Evolutionary conservation across 495 filamentous ascomycete species (phyloP), one percentile per base, ranked within the genome.

Genomic region (Aspergillus affinis): DNA sequence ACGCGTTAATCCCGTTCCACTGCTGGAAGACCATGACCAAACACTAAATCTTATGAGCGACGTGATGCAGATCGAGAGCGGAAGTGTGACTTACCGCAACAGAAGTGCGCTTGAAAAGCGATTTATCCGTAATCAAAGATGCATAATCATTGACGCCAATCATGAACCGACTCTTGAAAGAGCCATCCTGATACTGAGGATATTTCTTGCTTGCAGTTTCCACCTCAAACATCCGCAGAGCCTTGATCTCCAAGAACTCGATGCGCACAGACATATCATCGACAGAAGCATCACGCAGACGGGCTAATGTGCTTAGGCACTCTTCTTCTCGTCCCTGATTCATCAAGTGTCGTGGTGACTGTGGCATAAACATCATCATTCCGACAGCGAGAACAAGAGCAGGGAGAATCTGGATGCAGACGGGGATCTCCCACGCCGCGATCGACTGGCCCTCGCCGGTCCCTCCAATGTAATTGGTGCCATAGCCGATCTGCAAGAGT

Each of bases 281-380:
- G 15, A 73, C 63, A 21, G 86, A 83, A 17, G 78, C 66, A 20
- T 86, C 86, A 67, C 92, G 90, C 6, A 94, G 80, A 32, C 74
- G 66, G 27, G 86, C 87, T 8, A 91, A 81, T 12, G 86, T 82
- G 23, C 74, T 62, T 48, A 87, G 78, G 17, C 83, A 82, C 60
- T 94, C 89, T 26, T 92, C 89, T 80, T 90, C 90, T n/a, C 87
- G 81, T 46, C 78, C 73, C 61, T 86, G 86, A 61, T 90, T 84
- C 53, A 90, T 78, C 3, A 93, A 76, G 82, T 89, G 90, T 67
- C 90, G 84, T 0, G 90, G 90, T 0, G 88, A 91, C 74, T 90
- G 90, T 4, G 90, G 90, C 89, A 94, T 84, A 71, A 91, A 91
- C 48, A 89, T 65, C 52, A 75, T 63, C 66, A 79, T 73, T 6